Conservation (phyloP, 139 green algal genomes). For the Picochlorum sp. region DNA sequence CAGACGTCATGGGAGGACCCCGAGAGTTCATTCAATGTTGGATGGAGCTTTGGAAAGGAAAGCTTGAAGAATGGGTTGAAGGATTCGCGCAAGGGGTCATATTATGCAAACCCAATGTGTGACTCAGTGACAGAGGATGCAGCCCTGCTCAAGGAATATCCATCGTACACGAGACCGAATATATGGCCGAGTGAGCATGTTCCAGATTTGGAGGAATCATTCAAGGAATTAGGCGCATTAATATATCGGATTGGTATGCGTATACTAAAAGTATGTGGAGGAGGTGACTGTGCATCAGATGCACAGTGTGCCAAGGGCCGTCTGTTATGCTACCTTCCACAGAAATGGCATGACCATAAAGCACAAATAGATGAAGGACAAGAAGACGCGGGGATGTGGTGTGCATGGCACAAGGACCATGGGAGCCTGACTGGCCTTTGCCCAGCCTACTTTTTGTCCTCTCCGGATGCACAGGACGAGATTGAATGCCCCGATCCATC, state of each 20-base stretch:
- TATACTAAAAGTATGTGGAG: slow-evolving; percentile 43
- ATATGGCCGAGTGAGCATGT: slow-evolving; percentile 57
- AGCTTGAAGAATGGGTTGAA: slow-evolving; percentile 33
- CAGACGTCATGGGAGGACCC: slow-evolving; percentile 39
- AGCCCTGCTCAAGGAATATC: slow-evolving; percentile 21
- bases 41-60: slow-evolving; percentile 64
- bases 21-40: slow-evolving; percentile 48
- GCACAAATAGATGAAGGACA: too few species aligned
- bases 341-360: too few species aligned
- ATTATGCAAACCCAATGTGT: slow-evolving; percentile 59
- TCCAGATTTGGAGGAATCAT: slow-evolving; percentile 50
- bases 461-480: not conserved
- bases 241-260: slow-evolving; percentile 44
- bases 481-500: slow-evolving; percentile 42
- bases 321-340: slow-evolving; percentile 65
- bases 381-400: slow-evolving; percentile 40
- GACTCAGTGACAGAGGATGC: slow-evolving; percentile 19
- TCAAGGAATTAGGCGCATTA: slow-evolving; percentile 54
- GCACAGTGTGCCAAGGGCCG: slow-evolving; percentile 34
- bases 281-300: not conserved
- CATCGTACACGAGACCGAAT: slow-evolving; percentile 49
- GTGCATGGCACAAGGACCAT: slow-evolving; percentile 69
- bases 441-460: slow-evolving; percentile 52
- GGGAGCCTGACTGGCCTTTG: slow-evolving; percentile 62
- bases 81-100: slow-evolving; percentile 55